Base-by-base conservation (phyloP, 352 stramenopile species). In the Globisporangium acanthophoron region DNA sequence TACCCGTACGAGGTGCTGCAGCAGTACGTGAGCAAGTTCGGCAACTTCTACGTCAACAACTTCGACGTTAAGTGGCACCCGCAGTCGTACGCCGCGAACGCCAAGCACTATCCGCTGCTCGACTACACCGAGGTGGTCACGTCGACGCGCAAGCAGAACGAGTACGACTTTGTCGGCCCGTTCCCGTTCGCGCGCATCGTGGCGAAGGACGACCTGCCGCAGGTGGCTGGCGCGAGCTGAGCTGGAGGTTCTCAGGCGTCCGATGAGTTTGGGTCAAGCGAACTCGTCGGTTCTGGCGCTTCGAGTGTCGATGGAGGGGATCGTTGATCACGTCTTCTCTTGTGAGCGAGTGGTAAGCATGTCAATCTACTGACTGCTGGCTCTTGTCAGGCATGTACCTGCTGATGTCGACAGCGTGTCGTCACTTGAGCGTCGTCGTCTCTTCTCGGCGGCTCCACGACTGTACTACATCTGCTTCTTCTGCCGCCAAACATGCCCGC, bases 1-100 rank as follows among this genome's bases (percentile, higher is more conserved):
- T 85, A 87, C 64, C 80, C 78, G 56, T 90, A 88, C 63, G 80
- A 87, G 49, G 69, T 86, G 53, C 66, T 73, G 54, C 74, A 77
- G 61, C 65, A 76, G 58, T 85, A 88, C 62, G 69, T 70, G 58
- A 62, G 57, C 53, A 65, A 74, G 49, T 86, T 90, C 47, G 70
- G 75, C 53, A 74, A 77, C 61, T 87, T 90, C 45, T 88, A 84
- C 65, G 70, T 88, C 45, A 87, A 88, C 70, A 78, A 81, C 57
- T 88, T 87, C 55, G 70, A 85, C 46, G 67, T 90, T 52, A 56
- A 83, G 62, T 88, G 80, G 80, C 64, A 84, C 53, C 56, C 70
- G 63, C 76, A 88, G 68, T 90, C 80, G 56, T 90, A 74, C 56
- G 66, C 66, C 7, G 74, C 74, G 41, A 88, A 88, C 71, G 73